Evolutionary conservation across 1,284 basidiomycete genomes (phyloP).

Genomic region (Trichosporon sp.): DNA sequence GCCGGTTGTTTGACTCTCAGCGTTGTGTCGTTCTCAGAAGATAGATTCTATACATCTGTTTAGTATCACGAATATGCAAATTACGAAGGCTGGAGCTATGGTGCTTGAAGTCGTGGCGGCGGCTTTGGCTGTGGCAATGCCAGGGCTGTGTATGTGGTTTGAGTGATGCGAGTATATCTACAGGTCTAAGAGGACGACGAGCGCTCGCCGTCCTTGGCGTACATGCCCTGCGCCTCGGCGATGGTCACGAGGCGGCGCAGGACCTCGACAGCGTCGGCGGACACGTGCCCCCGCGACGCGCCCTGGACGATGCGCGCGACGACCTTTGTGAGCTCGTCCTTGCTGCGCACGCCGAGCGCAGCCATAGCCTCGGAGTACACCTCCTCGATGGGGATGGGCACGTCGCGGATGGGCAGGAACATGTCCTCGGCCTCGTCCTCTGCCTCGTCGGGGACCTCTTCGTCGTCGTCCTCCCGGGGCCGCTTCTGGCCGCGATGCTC

Average conservation of each 20-base stretch:
- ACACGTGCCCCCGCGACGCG: constrained; percentile 11
- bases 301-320: constrained; percentile 16
- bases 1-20: background rate
- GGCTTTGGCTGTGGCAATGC: too few relatives aligned
- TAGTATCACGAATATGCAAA: background rate
- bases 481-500: background rate
- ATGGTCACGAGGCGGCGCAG: constrained; percentile 17
- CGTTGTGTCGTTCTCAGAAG: too few relatives aligned
- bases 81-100: background rate
- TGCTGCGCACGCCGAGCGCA: constrained; percentile 15
- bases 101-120: background rate
- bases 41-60: background rate
- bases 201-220: background rate
- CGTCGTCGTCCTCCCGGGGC: constrained; percentile 9
- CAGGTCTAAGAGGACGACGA: background rate
- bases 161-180: background rate
- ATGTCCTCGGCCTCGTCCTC: constrained; percentile 53
- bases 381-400: constrained; percentile 27
- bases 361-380: constrained; percentile 20
- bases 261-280: constrained; percentile 18
- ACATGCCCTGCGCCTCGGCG: constrained; percentile 11
- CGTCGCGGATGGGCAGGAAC: constrained; percentile 40
- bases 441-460: constrained; percentile 40
- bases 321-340: constrained; percentile 14
- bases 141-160: too few relatives aligned